A percentile compares a stretch with the other conserved stretches of the same genome.
phyloP scores from a whole-genome alignment of 1,284 basidiomycete species.

The Microbotryomycetes sp. region DNA sequence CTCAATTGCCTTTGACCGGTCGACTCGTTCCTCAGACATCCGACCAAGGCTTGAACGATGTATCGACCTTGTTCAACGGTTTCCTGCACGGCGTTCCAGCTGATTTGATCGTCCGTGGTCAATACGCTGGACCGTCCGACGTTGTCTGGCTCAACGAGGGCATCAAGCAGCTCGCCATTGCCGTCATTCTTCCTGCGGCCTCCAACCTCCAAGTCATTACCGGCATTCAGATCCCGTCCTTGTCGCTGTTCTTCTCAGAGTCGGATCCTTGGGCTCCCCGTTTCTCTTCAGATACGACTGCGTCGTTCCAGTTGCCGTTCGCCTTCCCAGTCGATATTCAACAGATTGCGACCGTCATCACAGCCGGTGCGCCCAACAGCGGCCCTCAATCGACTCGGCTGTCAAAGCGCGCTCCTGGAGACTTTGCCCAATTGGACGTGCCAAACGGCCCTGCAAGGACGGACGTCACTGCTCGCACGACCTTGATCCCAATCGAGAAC shows the following conservation, averaged over 20 bases:
- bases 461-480: conserved; percentile 56
- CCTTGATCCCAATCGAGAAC: conserved; percentile 56
- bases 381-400: conserved; percentile 30
- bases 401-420: conserved; percentile 40
- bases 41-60: conserved; percentile 50
- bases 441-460: conserved; percentile 57
- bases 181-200: conserved; percentile 58
- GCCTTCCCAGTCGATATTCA: conserved; percentile 62
- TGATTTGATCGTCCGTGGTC: conserved; percentile 55
- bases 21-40: conserved; percentile 58
- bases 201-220: conserved; percentile 59
- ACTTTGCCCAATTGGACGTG: conserved; percentile 58
- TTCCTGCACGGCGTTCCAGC: conserved; percentile 64
- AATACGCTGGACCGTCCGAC: conserved; percentile 56
- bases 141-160: conserved; percentile 67
- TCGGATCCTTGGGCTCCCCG: conserved; percentile 53
- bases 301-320: conserved; percentile 62
- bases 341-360: conserved; percentile 52
- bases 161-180: conserved; percentile 58
- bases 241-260: conserved; percentile 56
- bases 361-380: not conserved
- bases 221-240: conserved; percentile 56
- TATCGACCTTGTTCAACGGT: conserved; percentile 64
- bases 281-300: conserved; percentile 56
- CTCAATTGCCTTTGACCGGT: conserved; percentile 54